Evolutionary conservation across 805 yeast genomes (phyloP), one percentile per base, ranked within the genome.

Genomic region (Sugiyamaella smithiae): DNA sequence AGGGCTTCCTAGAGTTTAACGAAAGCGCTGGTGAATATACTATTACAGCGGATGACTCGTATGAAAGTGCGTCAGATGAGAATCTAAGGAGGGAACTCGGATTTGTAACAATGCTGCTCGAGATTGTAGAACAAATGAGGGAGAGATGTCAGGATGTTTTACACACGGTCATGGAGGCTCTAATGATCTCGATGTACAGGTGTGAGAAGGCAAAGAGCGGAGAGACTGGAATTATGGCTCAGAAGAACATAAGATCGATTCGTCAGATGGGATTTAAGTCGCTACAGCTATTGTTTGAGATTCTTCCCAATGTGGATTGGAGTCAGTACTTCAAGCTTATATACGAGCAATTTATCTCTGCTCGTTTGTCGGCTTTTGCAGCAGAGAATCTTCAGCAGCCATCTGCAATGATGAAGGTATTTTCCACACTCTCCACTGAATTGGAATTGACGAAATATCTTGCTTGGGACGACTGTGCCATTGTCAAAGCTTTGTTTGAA

Each of bases 361-460:
- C 95, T 5, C 77, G 95, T 59, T 70, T 93, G 57, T 70, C 52
- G 0, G 70, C 74, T 9, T 91, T 91, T 65, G 84, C 84, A 2
- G 75, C 69, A 35, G 96, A 85, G 58, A 93, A 91, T 63, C 70
- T 84, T 26, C 95, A 88, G 61, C 88, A 85, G 58, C 83, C 91
- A 0, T 88, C 97, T 0, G 76, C 95, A 0, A 63, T 91, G 38
- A 68, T 90, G 78, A 78, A 73, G 48, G 62, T 88, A 7, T 76
- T 91, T 58, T 66, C 79, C 5, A 68, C 76, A 6, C 77, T 95
- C 81, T 69, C 85, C 43, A 61, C 71, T 3, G 62, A 67, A 26
- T 68, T 70, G 4, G 68, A 69, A 19, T 71, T 83, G 32, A 67
- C 74, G 41, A 70, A 71, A 11, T 78, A 84, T 50, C 65, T 88